Base-by-base conservation (phyloP, 2,329 filamentous ascomycete genomes). In the Dothideomycetes sp. region DNA sequence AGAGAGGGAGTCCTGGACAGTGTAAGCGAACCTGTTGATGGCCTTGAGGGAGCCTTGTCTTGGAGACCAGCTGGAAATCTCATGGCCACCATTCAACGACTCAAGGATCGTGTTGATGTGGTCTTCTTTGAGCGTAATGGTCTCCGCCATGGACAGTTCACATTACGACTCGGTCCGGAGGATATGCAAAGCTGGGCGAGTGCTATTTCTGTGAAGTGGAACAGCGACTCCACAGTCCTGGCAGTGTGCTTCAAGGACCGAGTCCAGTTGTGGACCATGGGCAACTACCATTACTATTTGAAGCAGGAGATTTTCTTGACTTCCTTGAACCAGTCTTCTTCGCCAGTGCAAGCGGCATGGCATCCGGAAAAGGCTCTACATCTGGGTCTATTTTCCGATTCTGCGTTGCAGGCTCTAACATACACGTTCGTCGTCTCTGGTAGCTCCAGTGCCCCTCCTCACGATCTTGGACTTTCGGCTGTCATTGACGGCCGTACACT, bases 61-160 rank as follows among this genome's bases (percentile, higher is more conserved):
- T 98, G 91, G 91, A 74, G 88, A 47, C 91, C 91, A 2, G 77
- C 78, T 11, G 91, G 91, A 1, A 95, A 95, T 54, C 66, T 96
- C 17, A 81, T 98, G 52, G 87, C 88, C n/a, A 76, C 83, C 29
- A 75, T 94, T 33, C 86, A 93, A 57, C 72, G 84, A 12, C 61
- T 77, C n/a, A 58, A 71, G 2, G 74, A 81, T 35, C 70, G 70
- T n/a, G 65, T 84, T 15, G 81, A 94, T 49, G 79, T 96, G 33
- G 79, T 94, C 3, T 98, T 98, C 61, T 98, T 98, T 51, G 91
- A 98, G 64, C 75, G 88, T 38, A 98, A 98, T 52, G 91, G 91
- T n/a, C 70, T 98, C 43, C 77, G 89, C n/a, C 91, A 98, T 60
- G 91, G 91, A 4, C 77, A 95, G 49, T 98, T 96, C 54, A 77